phyloP scores from a whole-genome alignment of 306 rosid genomes.

The Castanospermum australe region DNA sequence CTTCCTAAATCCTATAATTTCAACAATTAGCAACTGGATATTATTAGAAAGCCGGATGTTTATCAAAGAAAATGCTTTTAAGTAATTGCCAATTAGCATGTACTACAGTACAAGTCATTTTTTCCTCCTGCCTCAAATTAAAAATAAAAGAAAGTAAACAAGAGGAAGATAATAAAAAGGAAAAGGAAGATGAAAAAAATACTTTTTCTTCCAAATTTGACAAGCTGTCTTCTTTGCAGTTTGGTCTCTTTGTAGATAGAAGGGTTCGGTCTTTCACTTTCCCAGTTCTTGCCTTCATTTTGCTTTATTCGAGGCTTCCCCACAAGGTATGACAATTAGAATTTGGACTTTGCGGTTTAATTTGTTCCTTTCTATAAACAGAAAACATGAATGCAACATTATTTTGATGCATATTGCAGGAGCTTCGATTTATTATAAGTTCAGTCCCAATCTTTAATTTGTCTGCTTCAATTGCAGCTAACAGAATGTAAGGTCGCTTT shows the following conservation, averaged over 20 bases:
- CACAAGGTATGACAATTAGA: constrained; percentile 70
- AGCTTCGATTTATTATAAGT: constrained; percentile 86
- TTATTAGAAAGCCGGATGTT: not conserved
- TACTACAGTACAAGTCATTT: not conserved
- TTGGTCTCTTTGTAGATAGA: constrained; percentile 77
- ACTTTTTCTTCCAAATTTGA: constrained; percentile 25
- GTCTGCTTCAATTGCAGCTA: constrained; percentile 85
- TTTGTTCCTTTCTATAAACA: constrained; percentile 3
- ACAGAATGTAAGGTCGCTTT: constrained; percentile 65
- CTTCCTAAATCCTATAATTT: too few species aligned
- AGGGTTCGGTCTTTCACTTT: constrained; percentile 59
- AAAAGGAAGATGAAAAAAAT: not conserved
- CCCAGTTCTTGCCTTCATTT: constrained; percentile 75
- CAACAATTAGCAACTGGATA: not conserved
- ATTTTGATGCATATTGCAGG: constrained; percentile 59
- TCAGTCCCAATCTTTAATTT: constrained; percentile 89
- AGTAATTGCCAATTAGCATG: not conserved
- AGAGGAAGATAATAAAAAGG: not conserved
- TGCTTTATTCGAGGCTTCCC: constrained; percentile 91
- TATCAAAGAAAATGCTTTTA: not conserved
- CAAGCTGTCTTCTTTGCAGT: constrained; percentile 55
- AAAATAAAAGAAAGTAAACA: not conserved
- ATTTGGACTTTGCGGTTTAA: not conserved
- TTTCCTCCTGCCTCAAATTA: not conserved
- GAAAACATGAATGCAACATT: not conserved